Conservation (phyloP, 1,139 yeast species). For the Suhomyces yuchorum region DNA sequence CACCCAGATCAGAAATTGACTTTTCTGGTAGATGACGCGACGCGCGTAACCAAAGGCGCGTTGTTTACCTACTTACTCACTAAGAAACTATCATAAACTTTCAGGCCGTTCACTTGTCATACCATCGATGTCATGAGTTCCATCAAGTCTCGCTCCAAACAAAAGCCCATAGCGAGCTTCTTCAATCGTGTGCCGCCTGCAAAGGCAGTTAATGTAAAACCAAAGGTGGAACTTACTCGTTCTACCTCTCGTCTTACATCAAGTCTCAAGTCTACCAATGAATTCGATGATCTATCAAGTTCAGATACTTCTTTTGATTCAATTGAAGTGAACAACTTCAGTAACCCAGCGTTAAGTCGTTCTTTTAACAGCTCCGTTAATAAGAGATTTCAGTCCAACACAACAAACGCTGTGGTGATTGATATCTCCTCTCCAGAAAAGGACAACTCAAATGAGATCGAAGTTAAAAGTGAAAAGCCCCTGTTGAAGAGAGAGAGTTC, state of each 20-base stretch:
- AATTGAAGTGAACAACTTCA: slow-evolving; percentile 19
- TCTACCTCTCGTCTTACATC: slow-evolving; percentile 14
- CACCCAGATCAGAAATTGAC: too few species aligned
- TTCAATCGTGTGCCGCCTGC: slow-evolving; percentile 9
- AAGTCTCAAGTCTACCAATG: slow-evolving; percentile 14
- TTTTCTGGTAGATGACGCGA: slow-evolving; percentile 1
- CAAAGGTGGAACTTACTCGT: slow-evolving; percentile 13
- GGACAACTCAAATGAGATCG: not conserved
- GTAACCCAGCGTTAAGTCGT: slow-evolving; percentile 16
- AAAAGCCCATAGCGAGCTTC: slow-evolving; percentile 16
- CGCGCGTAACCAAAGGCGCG: not conserved
- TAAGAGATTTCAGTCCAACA: not conserved
- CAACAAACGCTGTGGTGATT: not conserved
- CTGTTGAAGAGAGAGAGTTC: slow-evolving; percentile 2
- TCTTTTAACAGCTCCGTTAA: slow-evolving; percentile 10
- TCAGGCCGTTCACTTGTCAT: not conserved
- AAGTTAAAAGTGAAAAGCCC: slow-evolving; percentile 1
- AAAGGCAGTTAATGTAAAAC: slow-evolving; percentile 2
- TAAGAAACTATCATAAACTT: not conserved
- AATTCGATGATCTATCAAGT: slow-evolving; percentile 20
- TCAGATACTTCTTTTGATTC: slow-evolving; percentile 21
- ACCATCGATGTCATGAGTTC: slow-evolving; percentile 2
- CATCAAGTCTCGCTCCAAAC: slow-evolving; percentile 8
- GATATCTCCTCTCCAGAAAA: slow-evolving; percentile 7
- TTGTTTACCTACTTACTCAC: not conserved